Evolutionary conservation across 345 rosid genomes (phyloP), one percentile per base, ranked within the genome.

Genomic region (Angophora floribunda): DNA sequence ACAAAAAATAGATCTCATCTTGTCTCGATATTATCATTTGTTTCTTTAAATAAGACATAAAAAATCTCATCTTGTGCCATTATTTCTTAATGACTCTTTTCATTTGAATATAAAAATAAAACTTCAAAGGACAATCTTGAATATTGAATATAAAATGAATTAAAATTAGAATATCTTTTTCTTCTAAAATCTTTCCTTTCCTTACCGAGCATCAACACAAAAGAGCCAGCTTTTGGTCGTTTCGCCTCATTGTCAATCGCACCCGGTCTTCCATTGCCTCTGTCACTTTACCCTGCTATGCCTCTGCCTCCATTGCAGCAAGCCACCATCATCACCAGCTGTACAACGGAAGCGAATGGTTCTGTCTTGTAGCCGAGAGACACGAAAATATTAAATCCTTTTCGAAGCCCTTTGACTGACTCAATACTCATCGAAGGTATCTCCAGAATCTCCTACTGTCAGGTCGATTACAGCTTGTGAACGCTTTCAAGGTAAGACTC

Each of bases 21-120:
- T 21, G 59, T 53, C 59, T 7, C 59, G 4, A 53, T 53, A 21
- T 53, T 53, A 21, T 53, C 59, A 21, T 53, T 7, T 53, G 26
- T 53, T 53, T 53, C 59, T 53, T 53, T 53, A 53, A 53, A 53
- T 21, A 53, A 53, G 7, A 21, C 59, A 7, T 24, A 53, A 53
- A 15, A 5, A 53, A 53, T 21, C 10, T 53, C 26, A 53, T 53
- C 59, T 19, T 53, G 9, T 53, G 59, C 98, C 98, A 95, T 91
- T 59, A 36, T 36, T 36, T 36, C 41, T 4, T 36, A 36, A 36
- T 36, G 41, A 36, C 41, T 36, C 41, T 36, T 36, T 0, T 53
- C 61, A 11, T 21, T 21, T 0, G 1, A 55, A 55, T 55, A 21
- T 1, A 53, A 49, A 52, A 15, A 52, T 22, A 0, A 53, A 55